Percentiles rank a stretch among this genome's conserved stretches.
phyloP scores from a whole-genome alignment of 768 basidiomycete species.

The Xanthoconium stramineum region DNA sequence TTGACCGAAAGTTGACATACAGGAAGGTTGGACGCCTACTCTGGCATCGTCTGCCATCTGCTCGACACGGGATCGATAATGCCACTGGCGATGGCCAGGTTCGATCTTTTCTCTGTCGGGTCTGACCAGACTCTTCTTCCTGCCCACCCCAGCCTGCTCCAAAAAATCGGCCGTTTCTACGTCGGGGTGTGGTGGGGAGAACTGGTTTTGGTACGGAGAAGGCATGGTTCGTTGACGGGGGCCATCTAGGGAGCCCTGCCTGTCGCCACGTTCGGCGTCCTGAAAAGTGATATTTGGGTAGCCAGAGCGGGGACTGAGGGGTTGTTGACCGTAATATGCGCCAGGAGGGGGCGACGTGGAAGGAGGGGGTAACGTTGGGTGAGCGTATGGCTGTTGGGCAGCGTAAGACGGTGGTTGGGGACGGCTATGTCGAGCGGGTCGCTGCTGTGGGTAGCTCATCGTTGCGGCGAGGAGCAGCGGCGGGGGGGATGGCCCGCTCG shows the following conservation, averaged over 20 bases:
- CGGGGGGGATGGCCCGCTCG: conserved; percentile 4
- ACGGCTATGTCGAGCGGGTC: conserved; percentile 25
- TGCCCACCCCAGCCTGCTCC: conserved; percentile 52
- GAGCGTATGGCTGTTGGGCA: conserved; percentile 21
- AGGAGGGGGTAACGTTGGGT: conserved; percentile 19
- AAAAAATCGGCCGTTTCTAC: conserved; percentile 32
- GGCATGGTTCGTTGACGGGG: conserved; percentile 46
- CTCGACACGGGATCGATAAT: conserved; percentile 87
- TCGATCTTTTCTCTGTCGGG: conserved; percentile 98
- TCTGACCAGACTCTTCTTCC: conserved; percentile 90
- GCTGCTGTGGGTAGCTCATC: conserved; percentile 43
- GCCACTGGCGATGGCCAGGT: conserved; percentile 89
- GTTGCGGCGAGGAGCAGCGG: background rate
- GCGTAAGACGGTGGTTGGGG: conserved; percentile 40
- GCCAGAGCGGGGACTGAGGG: conserved; percentile 16
- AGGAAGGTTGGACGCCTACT: conserved; percentile 75
- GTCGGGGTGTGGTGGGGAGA: conserved; percentile 38
- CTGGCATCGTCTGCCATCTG: conserved; percentile 69
- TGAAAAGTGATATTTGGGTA: conserved; percentile 65
- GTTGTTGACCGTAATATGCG: conserved; percentile 17
- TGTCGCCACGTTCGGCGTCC: conserved; percentile 65
- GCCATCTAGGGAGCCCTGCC: conserved; percentile 55
- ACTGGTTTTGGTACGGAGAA: conserved; percentile 45
- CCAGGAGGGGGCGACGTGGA: conserved; percentile 15
- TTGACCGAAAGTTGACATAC: conserved; percentile 46